phyloP scores from a whole-genome alignment of 352 stramenopile genomes.

The Phytophthora brassicae region DNA sequence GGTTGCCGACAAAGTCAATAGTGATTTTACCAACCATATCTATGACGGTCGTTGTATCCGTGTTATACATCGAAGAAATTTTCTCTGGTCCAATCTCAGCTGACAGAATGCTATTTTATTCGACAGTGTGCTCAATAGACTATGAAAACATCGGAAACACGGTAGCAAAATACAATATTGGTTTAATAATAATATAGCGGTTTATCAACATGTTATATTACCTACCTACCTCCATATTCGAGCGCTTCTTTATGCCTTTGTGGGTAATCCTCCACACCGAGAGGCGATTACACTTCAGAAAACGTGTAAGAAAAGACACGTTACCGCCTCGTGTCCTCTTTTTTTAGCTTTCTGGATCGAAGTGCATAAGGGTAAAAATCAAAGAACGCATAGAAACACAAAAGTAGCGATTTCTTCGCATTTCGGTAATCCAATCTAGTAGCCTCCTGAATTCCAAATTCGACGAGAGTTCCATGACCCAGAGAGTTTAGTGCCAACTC shows the following conservation, averaged over 20 bases:
- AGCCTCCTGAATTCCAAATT: constrained; percentile 16
- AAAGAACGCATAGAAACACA: constrained; percentile 11
- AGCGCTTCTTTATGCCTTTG: constrained; percentile 9
- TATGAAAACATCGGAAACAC: constrained; percentile 12
- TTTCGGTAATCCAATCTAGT: constrained; percentile 6
- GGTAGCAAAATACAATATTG: background rate
- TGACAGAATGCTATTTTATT: constrained; percentile 7
- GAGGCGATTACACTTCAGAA: constrained; percentile 9
- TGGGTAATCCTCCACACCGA: constrained; percentile 5
- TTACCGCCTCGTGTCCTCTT: background rate
- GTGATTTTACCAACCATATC: constrained; percentile 17
- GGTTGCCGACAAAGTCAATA: constrained; percentile 8
- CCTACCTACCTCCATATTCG: constrained; percentile 12
- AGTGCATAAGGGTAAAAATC: constrained; percentile 4
- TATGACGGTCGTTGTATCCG: constrained; percentile 15
- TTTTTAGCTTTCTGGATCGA: background rate
- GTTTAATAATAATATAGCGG: too few species aligned
- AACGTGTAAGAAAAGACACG: constrained; percentile 10
- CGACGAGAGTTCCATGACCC: constrained; percentile 10
- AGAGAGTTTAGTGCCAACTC: background rate
- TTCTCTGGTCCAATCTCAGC: background rate
- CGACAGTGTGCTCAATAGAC: constrained; percentile 15
- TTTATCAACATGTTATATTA: background rate
- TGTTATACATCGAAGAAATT: constrained; percentile 8
- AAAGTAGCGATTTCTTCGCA: constrained; percentile 8